Evolutionary conservation across 805 yeast genomes (phyloP), one percentile per base, ranked within the genome.

Genomic region (Suhomyces xylopsoci): DNA sequence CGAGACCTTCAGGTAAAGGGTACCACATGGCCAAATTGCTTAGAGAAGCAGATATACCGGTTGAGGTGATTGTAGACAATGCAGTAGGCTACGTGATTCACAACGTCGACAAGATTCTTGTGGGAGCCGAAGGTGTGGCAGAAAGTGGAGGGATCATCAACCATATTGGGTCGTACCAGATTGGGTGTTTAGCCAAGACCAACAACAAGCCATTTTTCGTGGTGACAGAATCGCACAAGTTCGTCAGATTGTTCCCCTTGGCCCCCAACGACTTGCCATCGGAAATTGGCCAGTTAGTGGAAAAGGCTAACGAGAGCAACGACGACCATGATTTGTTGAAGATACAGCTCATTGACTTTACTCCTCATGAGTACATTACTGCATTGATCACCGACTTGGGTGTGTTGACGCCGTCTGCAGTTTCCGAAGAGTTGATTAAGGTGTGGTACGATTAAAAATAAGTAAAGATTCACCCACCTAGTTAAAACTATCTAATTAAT

Each of bases 91-190:
- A 85, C 60, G 90, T 91, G 38, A 85, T 94, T 54, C 92, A 90
- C 67, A 88, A 88, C 67, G 91, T 92, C 12, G 96, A 93, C 72
- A 93, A 94, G 69, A 88, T 94, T 4, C 81, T 94, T 58, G 94
- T 94, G 58, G 99, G 99, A 51, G 99, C 99, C 1, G 99, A 94
- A 71, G 99, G 99, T 60, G 99, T 94, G 3, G 96, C 97, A 3
- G 99, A 94, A 74, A 87, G 96, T 67, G 99, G 99, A 52, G 99
- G 99, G 32, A 90, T 96, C 47, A 93, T 94, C 60, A 94, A 94
- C 70, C 92, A 88, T 60, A 85, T 94, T 56, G 99, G 99, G 5
- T 86, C 96, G 1, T 94, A 90, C 69, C 97, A 94, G 64, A 87
- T 93, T 47, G 97, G 97, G 40, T 93, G 94, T 45, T 73, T 94